Evolutionary conservation across 495 filamentous ascomycete species (phyloP).

Genomic region (Darksidea phi): DNA sequence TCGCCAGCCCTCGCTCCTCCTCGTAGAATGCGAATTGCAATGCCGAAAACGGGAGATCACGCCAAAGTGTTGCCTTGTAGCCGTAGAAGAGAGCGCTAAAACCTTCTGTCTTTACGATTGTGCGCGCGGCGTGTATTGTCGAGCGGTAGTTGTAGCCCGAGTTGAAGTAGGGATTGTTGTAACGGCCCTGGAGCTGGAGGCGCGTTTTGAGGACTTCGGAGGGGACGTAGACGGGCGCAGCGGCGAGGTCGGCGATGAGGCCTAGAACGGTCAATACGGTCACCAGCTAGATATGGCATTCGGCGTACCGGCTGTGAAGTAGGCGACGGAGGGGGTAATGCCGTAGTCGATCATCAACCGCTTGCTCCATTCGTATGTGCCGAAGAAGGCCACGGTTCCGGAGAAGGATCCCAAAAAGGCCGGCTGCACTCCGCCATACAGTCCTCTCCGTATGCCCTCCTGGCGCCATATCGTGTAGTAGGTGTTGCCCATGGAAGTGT

Average conservation of each 20-base stretch:
- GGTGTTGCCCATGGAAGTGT: constrained; percentile 80
- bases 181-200: constrained; percentile 88
- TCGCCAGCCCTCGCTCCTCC: constrained; percentile 80
- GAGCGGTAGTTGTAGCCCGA: constrained; percentile 93
- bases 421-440: constrained; percentile 91
- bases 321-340: constrained; percentile 73
- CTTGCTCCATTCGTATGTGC: constrained; percentile 94
- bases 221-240: constrained; percentile 89
- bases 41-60: constrained; percentile 92
- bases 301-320: constrained; percentile 73
- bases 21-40: constrained; percentile 98
- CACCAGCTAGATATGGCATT: neutral
- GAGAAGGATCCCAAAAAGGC: constrained; percentile 91
- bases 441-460: constrained; percentile 79
- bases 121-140: constrained; percentile 74
- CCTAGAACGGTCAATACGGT: constrained; percentile 48
- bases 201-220: constrained; percentile 96
- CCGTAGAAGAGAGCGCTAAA: constrained; percentile 85
- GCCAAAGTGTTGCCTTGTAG: constrained; percentile 90
- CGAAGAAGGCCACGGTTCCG: constrained; percentile 93
- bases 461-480: constrained; percentile 91
- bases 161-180: constrained; percentile 87
- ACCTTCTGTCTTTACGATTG: constrained; percentile 80
- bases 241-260: constrained; percentile 87
- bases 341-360: constrained; percentile 80